Conservation (phyloP, 768 basidiomycete genomes). For the Leccinum fibrillosum region DNA sequence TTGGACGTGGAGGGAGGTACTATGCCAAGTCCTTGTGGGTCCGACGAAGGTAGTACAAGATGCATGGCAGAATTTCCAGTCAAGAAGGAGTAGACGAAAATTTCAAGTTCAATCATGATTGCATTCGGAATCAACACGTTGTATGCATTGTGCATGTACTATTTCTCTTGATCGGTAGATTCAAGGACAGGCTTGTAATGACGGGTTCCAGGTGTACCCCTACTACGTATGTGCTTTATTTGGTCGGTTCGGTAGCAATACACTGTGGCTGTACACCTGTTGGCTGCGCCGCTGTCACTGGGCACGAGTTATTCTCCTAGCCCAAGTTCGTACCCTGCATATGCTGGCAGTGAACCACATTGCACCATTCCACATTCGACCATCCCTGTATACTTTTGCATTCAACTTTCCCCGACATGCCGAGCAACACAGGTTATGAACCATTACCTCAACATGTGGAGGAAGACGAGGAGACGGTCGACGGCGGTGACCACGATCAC, state of each 20-base stretch:
- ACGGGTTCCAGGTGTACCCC: neutral
- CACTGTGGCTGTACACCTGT: slow-evolving; percentile 22
- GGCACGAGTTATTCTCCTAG: slow-evolving; percentile 10
- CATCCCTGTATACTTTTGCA: neutral
- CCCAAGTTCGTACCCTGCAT: neutral
- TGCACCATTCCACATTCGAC: slow-evolving; percentile 11
- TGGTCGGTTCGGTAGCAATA: neutral
- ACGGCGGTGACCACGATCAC: slow-evolving; percentile 31
- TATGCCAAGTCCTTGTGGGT: neutral
- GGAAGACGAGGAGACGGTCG: slow-evolving; percentile 36
- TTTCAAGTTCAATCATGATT: neutral
- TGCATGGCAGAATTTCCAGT: neutral
- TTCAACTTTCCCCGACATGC: slow-evolving; percentile 31
- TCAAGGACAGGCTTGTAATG: neutral
- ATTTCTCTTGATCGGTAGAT: neutral
- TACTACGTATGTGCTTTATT: neutral
- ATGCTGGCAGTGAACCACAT: slow-evolving; percentile 19
- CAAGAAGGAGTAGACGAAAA: slow-evolving; percentile 1
- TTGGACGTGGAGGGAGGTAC: slow-evolving; percentile 10
- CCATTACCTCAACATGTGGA: slow-evolving; percentile 41
- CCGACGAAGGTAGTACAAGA: neutral
- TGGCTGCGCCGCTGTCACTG: neutral
- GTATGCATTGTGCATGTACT: neutral
- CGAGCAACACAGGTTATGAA: slow-evolving; percentile 45
- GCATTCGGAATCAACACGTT: neutral